These are phyloP conservation scores for Loxodes magnus DNA, from an alignment of 73 alveolate genomes.

Conservation along the genomic window DNA sequence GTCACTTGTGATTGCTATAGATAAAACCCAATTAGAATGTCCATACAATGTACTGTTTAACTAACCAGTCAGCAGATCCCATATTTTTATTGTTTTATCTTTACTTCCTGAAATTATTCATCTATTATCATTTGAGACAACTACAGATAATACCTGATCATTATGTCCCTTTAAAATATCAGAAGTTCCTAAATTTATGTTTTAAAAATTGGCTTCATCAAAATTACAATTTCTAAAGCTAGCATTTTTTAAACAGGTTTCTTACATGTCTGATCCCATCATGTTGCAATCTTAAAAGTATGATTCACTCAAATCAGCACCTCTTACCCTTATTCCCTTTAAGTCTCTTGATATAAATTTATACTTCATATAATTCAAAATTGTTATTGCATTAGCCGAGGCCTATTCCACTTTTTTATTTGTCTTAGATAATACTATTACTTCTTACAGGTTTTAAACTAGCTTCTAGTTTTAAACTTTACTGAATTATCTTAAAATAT, in stretches of 20 bases:
- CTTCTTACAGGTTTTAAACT: too few relatives aligned
- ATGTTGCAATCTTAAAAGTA: too few relatives aligned
- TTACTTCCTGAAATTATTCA: background rate
- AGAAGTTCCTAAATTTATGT: background rate
- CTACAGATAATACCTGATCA: background rate
- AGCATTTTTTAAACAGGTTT: background rate
- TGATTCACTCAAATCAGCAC: background rate
- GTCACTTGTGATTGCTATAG: too few relatives aligned
- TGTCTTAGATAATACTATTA: too few relatives aligned
- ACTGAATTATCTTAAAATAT: too few relatives aligned
- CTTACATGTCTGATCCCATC: background rate
- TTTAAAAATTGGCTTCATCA: background rate
- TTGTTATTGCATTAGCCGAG: background rate
- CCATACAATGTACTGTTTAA: background rate
- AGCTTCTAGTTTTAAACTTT: too few relatives aligned
- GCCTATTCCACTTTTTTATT: background rate
- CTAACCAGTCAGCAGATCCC: background rate
- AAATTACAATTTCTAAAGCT: background rate
- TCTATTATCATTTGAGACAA: background rate
- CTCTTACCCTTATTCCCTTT: background rate
- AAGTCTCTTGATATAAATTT: background rate
- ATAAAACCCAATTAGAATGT: too few relatives aligned
- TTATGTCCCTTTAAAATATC: background rate
- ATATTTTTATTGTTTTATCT: background rate
- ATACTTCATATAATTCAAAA: background rate